Percentiles rank a stretch among this genome's conserved stretches.
These are phyloP conservation scores for Solanum piurae DNA, from an alignment of 257 asterid species.

Conservation along the genomic window DNA sequence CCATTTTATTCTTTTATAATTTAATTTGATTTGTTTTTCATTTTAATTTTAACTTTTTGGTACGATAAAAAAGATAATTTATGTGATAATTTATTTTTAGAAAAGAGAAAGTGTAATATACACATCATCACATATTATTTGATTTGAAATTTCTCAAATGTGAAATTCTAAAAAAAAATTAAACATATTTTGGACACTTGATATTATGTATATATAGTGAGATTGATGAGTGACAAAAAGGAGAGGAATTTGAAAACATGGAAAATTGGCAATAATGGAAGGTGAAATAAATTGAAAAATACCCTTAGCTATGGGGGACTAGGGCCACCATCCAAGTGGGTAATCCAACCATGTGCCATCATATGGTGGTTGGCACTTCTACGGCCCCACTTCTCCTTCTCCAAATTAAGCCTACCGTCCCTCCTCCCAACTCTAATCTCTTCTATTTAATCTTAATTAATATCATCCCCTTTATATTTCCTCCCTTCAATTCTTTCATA, in stretches of 20 bases:
- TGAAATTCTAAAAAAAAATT: no score
- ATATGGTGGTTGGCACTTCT: conserved; percentile 79
- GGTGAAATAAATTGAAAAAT: neutral
- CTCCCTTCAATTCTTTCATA: neutral
- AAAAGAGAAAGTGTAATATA: no score
- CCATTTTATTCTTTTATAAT: no score
- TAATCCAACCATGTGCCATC: conserved; percentile 80
- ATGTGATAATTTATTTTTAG: neutral
- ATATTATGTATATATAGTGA: neutral
- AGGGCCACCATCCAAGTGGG: conserved; percentile 44
- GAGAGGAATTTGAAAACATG: conserved; percentile 5
- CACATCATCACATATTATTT: neutral
- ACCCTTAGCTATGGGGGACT: neutral
- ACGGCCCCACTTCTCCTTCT: conserved; percentile 40
- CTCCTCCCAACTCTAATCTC: neutral
- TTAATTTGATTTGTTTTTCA: neutral
- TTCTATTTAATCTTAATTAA: neutral
- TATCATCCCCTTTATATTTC: neutral
- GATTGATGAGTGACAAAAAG: neutral
- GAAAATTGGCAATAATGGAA: conserved; percentile 16
- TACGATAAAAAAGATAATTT: neutral
- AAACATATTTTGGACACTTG: neutral
- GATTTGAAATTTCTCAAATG: neutral
- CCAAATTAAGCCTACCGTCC: conserved; percentile 2
- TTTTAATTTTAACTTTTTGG: no score